A percentile compares a stretch with the other conserved stretches of the same genome.
Conservation (phyloP, 1,284 basidiomycete genomes). For the Ustilago trichophora region DNA sequence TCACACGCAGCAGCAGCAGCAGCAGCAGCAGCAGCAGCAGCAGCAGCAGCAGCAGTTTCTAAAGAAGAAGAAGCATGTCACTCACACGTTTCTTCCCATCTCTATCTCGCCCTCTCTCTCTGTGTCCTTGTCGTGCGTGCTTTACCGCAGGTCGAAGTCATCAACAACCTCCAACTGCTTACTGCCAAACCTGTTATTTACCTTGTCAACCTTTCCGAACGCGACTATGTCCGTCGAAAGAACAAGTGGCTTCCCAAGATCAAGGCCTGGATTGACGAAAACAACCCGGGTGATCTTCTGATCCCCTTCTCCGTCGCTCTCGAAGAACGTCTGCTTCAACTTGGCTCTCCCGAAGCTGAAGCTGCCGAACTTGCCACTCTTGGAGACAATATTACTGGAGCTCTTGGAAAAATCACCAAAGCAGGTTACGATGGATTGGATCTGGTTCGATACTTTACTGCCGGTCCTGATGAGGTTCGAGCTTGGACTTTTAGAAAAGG, state of each 20-base stretch:
- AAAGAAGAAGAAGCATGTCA: no score
- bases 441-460: constrained; percentile 76
- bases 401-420: constrained; percentile 64
- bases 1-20: no score
- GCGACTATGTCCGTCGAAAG: constrained; percentile 95
- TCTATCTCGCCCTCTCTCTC: no score
- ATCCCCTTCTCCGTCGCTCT: constrained; percentile 97
- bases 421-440: constrained; percentile 64
- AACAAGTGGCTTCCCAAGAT: constrained; percentile 99
- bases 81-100: no score
- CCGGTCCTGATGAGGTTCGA: constrained; percentile 93
- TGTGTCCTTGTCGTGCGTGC: no score
- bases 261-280: constrained; percentile 96
- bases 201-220: constrained; percentile 95
- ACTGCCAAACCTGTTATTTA: constrained; percentile 98
- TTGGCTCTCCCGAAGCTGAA: constrained; percentile 57
- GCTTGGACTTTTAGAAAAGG: constrained; percentile 95
- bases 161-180: constrained; percentile 89
- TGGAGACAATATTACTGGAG: constrained; percentile 60
- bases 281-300: constrained; percentile 94
- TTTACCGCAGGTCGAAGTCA: constrained; percentile 88
- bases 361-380: constrained; percentile 58
- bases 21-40: no score
- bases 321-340: constrained; percentile 85
- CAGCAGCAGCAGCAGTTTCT: no score